Percentiles rank a stretch among this genome's conserved stretches.
Conservation (phyloP, 768 basidiomycete species). For the Brasilioporus rufonigricans region DNA sequence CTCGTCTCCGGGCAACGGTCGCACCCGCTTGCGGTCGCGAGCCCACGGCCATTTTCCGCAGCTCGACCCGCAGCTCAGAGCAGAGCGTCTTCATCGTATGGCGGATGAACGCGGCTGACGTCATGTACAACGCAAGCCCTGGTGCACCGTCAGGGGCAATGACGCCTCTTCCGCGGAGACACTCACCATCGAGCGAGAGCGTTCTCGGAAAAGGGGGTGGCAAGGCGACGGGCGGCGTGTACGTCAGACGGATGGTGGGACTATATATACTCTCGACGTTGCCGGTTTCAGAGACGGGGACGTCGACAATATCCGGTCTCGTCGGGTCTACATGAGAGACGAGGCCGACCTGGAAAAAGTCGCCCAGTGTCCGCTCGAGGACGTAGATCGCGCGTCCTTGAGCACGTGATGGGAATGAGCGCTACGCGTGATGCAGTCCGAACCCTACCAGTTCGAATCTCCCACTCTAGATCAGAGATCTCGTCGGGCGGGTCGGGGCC, state of each 20-base stretch:
- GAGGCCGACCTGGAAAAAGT: constrained; percentile 69
- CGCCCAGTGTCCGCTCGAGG: constrained; percentile 65
- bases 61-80: constrained; percentile 56
- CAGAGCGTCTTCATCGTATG: constrained; percentile 78
- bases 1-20: constrained; percentile 31
- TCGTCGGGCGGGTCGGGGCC: constrained; percentile 11
- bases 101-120: constrained; percentile 65
- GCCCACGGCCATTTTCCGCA: constrained; percentile 46
- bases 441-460: constrained; percentile 64
- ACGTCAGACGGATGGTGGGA: constrained; percentile 56
- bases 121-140: constrained; percentile 73
- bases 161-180: neutral
- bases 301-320: constrained; percentile 32
- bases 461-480: constrained; percentile 73
- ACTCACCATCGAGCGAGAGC: constrained; percentile 66
- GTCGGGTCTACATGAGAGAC: constrained; percentile 51
- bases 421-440: constrained; percentile 22
- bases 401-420: constrained; percentile 1
- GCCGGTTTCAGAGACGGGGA: constrained; percentile 29
- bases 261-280: constrained; percentile 56
- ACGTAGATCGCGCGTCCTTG: constrained; percentile 70
- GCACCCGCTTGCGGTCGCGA: neutral
- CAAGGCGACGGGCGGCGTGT: constrained; percentile 65
- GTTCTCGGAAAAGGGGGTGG: constrained; percentile 70
- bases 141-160: constrained; percentile 5